Base-by-base conservation (phyloP, 257 asterid species). In the Petunia secreta region DNA sequence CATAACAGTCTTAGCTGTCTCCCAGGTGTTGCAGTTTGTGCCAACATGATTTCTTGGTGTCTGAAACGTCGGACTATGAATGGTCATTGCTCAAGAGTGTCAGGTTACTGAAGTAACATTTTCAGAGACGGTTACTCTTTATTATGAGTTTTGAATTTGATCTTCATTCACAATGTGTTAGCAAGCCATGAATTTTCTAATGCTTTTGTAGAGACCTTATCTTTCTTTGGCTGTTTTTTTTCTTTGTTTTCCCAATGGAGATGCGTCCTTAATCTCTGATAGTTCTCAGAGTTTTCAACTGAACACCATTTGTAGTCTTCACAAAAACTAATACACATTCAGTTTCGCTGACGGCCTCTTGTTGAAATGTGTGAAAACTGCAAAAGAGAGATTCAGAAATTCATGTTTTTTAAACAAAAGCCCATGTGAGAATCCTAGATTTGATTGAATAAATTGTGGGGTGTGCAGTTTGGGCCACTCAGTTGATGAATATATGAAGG, bases 1-100 rank as follows among this genome's bases (percentile, higher is more conserved):
- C 62, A 69, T 46, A 16, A 50, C 77, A 71, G 25, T 71, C 60
- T 71, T 71, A 48, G 34, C 77, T 8, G 77, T 52, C 15, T 52
- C 15, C 15, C 15, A 25, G 34, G 44, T 7, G 34, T 48, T 34
- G 2, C 60, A 48, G 8, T 1, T 25, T 44, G 57, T 5, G 77
- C 25, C 41, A 13, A 68, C 39, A 6, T 44, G 58, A 44, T 66
- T 25, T 68, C 5, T 0, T 25, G 43, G 11, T 55, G 34, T 25
- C 13, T 59, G 38, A 59, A 59, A 10, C 16, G 38, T 25, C 64
- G 0, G 38, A 6, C 4, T 16, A 58, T 57, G 37, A 15, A 57
- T 58, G 11, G 38, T 58, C 41, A 25, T 48, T 71, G 25, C 50
- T 46, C 44, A 71, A 48, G 44, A 48, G 2, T 48, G 2, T 50